A percentile compares a stretch with the other conserved stretches of the same genome.
phyloP scores from a whole-genome alignment of 2,329 filamentous ascomycete species.

The Beauveria sp. region DNA sequence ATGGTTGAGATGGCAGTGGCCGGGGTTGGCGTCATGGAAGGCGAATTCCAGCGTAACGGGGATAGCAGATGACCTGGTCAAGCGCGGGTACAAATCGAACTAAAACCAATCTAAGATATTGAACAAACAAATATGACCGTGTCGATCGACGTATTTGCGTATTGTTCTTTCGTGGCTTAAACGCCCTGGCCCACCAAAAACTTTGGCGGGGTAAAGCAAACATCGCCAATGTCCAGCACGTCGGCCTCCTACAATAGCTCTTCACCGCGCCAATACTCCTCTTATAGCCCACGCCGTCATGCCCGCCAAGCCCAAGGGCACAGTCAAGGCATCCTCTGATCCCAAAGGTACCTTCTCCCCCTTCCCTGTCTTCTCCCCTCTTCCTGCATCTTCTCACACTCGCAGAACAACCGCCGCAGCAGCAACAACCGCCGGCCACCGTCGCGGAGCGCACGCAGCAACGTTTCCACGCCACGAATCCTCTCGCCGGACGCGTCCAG shows the following conservation, averaged over 20 bases:
- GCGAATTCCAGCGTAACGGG: no score
- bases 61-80: neutral
- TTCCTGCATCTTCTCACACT: no score
- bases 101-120: neutral
- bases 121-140: neutral
- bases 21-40: no score
- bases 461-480: conserved; percentile 43
- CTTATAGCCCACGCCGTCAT: neutral
- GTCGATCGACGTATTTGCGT: neutral
- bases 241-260: neutral
- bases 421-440: conserved; percentile 23
- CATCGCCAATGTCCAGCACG: neutral
- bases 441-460: conserved; percentile 40
- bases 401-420: neutral
- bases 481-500: conserved; percentile 35
- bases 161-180: conserved; percentile 4
- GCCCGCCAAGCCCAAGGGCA: conserved; percentile 11
- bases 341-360: neutral
- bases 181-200: conserved; percentile 7
- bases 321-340: conserved; percentile 5
- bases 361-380: no score
- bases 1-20: no score
- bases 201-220: conserved; percentile 7
- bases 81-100: no score
- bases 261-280: neutral